Evolutionary conservation across 306 rosid species (phyloP), one percentile per base, ranked within the genome.

Genomic region (Abrus precatorius): DNA sequence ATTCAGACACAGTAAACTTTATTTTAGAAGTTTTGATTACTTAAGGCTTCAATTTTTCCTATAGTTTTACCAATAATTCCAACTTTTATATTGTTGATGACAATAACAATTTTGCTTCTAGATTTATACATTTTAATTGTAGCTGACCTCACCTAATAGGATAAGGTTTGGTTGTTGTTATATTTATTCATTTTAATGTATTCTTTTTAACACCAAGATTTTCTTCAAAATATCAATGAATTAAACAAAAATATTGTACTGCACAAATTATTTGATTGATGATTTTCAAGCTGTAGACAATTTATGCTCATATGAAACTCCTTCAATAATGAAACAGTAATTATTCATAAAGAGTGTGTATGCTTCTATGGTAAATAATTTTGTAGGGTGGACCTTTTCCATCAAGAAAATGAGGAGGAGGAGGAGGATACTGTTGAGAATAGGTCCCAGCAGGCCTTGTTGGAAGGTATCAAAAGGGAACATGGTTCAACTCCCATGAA

Each of bases 321-420:
- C 34, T 38, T 78, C 59, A n/a, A 62, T 12, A 27, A 33, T 68
- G 36, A 11, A 70, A 40, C 27, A 69, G 4, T 83, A 66, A 89
- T 72, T 84, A 89, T 72, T 84, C 63, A 67, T 84, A 74, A 78
- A 81, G 76, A 54, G 60, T 80, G 55, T 53, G 66, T 33, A 75
- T 79, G 78, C 76, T 74, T 75, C 38, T 79, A 54, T 80, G 80
- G 56, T 20, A 72, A 72, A 89, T 84, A 79, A 85, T 88, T 70
- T 79, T 82, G 76, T 83, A 91, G 97, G 97, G 87, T 89, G 48
- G 97, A 89, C 90, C 92, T 89, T 67, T 88, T 90, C 93, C 97
- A 91, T 89, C 93, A 91, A 87, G 82, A 88, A 81, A 86, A 82
- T 50, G 93, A 91, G 55, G 96, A 91, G 50, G 94, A 88, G 1